A percentile compares a stretch with the other conserved stretches of the same genome.
These are phyloP conservation scores for Lenzites betulinus DNA, from an alignment of 768 basidiomycete species.

Conservation along the genomic window DNA sequence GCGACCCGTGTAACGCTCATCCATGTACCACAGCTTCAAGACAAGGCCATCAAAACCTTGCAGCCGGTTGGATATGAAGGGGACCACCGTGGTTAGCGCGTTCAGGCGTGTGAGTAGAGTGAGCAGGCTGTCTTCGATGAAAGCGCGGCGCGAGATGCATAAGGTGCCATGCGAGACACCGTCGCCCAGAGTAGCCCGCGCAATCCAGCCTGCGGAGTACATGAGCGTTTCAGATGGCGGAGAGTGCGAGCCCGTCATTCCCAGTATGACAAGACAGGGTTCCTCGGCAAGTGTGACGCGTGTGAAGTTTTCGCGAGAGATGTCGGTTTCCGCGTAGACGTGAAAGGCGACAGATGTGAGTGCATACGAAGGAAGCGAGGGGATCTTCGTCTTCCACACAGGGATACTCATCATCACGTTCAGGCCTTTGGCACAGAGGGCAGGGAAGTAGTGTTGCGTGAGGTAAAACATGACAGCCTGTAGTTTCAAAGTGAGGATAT, in stretches of 20 bases:
- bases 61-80: slow-evolving; percentile 9
- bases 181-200: slow-evolving; percentile 14
- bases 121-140: slow-evolving; percentile 32
- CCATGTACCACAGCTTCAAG: slow-evolving; percentile 29
- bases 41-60: slow-evolving; percentile 23
- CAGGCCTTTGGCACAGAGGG: slow-evolving; percentile 22
- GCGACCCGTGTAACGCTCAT: slow-evolving; percentile 24
- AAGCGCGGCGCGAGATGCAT: slow-evolving; percentile 26
- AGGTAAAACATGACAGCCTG: slow-evolving; percentile 29
- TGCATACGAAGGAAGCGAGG: slow-evolving; percentile 19
- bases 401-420: slow-evolving; percentile 32
- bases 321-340: slow-evolving; percentile 24
- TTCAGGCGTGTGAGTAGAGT: slow-evolving; percentile 30
- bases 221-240: slow-evolving; percentile 24
- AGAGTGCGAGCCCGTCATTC: slow-evolving; percentile 25
- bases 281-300: slow-evolving; percentile 18
- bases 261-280: slow-evolving; percentile 30
- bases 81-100: slow-evolving; percentile 31
- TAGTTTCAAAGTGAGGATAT: slow-evolving; percentile 21
- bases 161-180: slow-evolving; percentile 31
- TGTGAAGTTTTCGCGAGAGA: slow-evolving; percentile 25
- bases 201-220: slow-evolving; percentile 27
- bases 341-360: slow-evolving; percentile 28
- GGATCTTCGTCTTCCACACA: slow-evolving; percentile 14
- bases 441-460: slow-evolving; percentile 28